Conservation (phyloP, 2,329 filamentous ascomycete genomes). For the Neonectria punicea region DNA sequence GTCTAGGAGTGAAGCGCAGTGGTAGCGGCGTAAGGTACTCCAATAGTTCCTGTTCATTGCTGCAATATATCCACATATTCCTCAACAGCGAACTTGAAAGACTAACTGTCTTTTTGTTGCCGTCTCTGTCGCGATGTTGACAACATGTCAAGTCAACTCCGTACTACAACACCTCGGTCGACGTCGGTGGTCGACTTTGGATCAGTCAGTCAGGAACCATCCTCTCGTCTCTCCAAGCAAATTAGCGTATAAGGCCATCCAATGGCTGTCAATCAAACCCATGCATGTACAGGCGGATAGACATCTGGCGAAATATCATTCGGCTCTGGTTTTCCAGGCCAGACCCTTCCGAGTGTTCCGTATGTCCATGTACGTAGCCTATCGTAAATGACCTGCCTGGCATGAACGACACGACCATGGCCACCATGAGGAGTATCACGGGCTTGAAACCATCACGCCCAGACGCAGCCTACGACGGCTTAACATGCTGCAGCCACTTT, state of each 20-base stretch:
- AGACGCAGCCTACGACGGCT: no score
- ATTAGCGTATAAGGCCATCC: neutral
- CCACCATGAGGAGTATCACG: neutral
- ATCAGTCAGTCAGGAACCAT: neutral
- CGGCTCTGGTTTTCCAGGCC: neutral
- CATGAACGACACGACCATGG: neutral
- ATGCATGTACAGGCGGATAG: neutral
- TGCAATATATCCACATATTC: neutral
- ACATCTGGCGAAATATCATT: neutral
- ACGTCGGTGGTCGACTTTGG: neutral
- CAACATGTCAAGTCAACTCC: no score
- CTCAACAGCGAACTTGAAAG: neutral
- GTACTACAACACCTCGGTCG: neutral
- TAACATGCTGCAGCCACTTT: neutral
- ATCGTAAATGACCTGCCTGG: neutral
- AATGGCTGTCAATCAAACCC: neutral
- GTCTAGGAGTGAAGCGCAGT: neutral
- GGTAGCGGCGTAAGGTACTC: neutral
- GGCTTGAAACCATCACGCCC: neutral
- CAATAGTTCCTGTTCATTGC: neutral
- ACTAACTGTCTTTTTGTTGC: no score
- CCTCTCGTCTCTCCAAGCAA: no score
- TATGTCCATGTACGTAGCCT: neutral
- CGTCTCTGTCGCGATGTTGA: no score
- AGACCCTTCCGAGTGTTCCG: neutral